Evolutionary conservation across 345 rosid genomes (phyloP).

Genomic region (Ceriops zippeliana): DNA sequence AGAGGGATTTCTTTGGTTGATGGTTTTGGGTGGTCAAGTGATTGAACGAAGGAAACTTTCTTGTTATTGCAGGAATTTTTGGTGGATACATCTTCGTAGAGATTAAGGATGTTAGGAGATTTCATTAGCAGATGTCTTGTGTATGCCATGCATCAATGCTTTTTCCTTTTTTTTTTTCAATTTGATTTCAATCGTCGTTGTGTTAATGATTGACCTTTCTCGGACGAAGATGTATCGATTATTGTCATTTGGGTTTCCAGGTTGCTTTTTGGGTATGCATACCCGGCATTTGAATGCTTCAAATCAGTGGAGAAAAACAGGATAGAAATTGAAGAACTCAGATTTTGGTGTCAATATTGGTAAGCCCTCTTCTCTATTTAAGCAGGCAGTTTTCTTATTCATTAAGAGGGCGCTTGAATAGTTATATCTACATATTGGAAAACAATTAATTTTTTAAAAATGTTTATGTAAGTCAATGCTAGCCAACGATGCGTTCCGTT

Average conservation of each 20-base stretch:
- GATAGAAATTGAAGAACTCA: conserved; percentile 70
- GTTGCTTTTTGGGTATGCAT: conserved; percentile 78
- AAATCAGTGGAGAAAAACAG: conserved; percentile 80
- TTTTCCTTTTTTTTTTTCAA: background rate
- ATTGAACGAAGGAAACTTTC: background rate
- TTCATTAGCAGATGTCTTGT: conserved; percentile 51
- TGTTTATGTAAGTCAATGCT: background rate
- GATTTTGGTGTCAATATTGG: conserved; percentile 98
- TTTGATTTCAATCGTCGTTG: background rate
- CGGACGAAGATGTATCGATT: background rate
- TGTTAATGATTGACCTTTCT: background rate
- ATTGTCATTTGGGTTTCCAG: conserved; percentile 28
- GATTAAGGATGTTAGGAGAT: conserved; percentile 66
- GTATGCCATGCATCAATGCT: conserved; percentile 34
- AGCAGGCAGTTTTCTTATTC: background rate
- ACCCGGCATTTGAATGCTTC: conserved; percentile 88
- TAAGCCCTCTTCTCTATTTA: conserved; percentile 17
- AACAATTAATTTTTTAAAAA: too few species aligned
- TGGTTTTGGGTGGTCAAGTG: background rate
- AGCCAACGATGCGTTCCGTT: too few species aligned
- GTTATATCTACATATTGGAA: too few species aligned
- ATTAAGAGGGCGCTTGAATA: background rate
- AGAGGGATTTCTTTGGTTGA: background rate
- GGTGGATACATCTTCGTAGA: background rate
- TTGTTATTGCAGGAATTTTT: conserved; percentile 26